A percentile compares a stretch with the other conserved stretches of the same genome.
These are phyloP conservation scores for Komagataella pastoris DNA, from an alignment of 805 yeast genomes.

Conservation along the genomic window DNA sequence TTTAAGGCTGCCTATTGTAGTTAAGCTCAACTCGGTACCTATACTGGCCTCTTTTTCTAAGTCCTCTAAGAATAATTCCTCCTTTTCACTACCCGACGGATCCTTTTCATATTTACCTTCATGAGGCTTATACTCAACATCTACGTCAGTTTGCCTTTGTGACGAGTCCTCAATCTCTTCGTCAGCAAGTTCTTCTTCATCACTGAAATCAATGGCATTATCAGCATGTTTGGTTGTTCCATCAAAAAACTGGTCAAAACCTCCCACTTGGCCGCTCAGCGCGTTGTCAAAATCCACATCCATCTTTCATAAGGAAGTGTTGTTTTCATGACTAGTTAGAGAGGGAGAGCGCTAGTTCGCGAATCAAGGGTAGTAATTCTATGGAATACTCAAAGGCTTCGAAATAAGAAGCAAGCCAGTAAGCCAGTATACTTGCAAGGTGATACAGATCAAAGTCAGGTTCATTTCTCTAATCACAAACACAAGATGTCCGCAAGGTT, in stretches of 20 bases:
- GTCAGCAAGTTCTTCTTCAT: constrained; percentile 89
- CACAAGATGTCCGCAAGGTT: constrained; percentile 18
- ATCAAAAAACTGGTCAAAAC: constrained; percentile 19
- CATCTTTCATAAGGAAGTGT: background rate
- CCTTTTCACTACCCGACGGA: constrained; percentile 4
- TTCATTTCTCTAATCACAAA: background rate
- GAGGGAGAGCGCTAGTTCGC: background rate
- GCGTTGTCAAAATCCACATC: constrained; percentile 19
- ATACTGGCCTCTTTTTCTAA: constrained; percentile 23
- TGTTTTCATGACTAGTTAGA: background rate
- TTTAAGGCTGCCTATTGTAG: background rate
- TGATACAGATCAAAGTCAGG: background rate
- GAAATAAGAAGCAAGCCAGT: no score
- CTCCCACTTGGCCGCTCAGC: constrained; percentile 19
- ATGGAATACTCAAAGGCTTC: background rate
- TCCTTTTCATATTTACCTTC: constrained; percentile 21
- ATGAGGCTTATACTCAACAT: constrained; percentile 24
- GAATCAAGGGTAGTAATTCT: background rate
- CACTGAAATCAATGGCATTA: constrained; percentile 89
- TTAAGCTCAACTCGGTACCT: constrained; percentile 8
- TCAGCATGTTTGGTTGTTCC: constrained; percentile 67
- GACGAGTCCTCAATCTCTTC: constrained; percentile 36
- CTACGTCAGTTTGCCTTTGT: constrained; percentile 24
- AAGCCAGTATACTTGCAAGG: background rate
- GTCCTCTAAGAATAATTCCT: constrained; percentile 13